Percentiles rank a stretch among this genome's conserved stretches.
Conservation (phyloP, 371 early-diverging fungal species). For the Massospora cicadina region DNA sequence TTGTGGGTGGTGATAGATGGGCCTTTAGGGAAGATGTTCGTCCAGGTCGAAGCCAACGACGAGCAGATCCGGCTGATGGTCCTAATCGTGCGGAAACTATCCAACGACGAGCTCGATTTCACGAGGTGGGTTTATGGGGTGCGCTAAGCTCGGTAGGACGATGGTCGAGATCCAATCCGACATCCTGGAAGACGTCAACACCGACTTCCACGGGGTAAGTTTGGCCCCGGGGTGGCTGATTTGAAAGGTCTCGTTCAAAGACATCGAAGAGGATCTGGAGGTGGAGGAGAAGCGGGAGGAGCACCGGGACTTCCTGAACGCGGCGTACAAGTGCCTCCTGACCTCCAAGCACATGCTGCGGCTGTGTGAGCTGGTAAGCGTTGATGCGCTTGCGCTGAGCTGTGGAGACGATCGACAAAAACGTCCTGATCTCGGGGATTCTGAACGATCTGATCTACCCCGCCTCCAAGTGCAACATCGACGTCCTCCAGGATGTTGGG, state of each 20-base stretch:
- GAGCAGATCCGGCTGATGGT: slow-evolving; percentile 47
- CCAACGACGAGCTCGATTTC: slow-evolving; percentile 71
- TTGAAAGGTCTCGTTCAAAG: slow-evolving; percentile 11
- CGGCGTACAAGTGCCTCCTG: slow-evolving; percentile 35
- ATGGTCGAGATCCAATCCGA: slow-evolving; percentile 65
- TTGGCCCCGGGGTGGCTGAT: not conserved
- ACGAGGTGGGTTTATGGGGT: slow-evolving; percentile 26
- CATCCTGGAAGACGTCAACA: slow-evolving; percentile 22
- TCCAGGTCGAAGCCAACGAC: slow-evolving; percentile 46
- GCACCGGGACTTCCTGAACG: slow-evolving; percentile 48
- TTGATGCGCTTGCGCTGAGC: not conserved
- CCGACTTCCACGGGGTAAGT: not conserved
- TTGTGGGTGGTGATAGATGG: not conserved
- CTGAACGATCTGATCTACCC: slow-evolving; percentile 63
- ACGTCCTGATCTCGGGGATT: slow-evolving; percentile 55
- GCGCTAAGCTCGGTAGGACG: not conserved
- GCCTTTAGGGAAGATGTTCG: slow-evolving; percentile 37
- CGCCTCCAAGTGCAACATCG: slow-evolving; percentile 48
- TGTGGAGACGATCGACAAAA: slow-evolving; percentile 30
- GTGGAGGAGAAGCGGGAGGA: slow-evolving; percentile 27
- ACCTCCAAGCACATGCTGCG: not conserved
- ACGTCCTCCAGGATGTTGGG: slow-evolving; percentile 48
- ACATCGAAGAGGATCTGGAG: slow-evolving; percentile 15
- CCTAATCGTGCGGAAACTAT: slow-evolving; percentile 47
- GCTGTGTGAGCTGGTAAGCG: slow-evolving; percentile 6